Conservation (phyloP, 176 grass and related monocot genomes). For the Aegilops bicornis region DNA sequence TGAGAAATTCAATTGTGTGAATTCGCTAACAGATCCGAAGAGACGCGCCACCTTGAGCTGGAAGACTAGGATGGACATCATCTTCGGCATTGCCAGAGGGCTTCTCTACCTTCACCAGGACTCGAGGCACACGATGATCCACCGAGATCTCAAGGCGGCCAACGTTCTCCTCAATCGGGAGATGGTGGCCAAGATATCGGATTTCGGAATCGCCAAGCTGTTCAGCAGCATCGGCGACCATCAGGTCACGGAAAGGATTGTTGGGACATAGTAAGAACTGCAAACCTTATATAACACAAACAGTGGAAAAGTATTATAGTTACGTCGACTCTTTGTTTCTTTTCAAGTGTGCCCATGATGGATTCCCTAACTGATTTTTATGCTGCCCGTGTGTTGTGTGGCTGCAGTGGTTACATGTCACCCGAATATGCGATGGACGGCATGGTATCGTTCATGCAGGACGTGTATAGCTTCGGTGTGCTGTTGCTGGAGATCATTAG, state of each 20-base stretch:
- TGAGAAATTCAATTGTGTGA: neutral
- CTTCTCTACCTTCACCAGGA: conserved; percentile 69
- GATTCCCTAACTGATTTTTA: neutral
- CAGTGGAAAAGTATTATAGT: neutral
- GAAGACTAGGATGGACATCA: conserved; percentile 57
- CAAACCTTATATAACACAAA: neutral
- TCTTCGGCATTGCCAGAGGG: conserved; percentile 52
- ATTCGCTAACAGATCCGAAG: conserved; percentile 27
- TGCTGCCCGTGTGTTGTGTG: fast-evolving
- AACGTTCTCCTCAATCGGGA: conserved; percentile 62
- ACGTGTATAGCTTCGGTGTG: conserved; percentile 85
- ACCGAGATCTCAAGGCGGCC: conserved; percentile 58
- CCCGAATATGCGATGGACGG: conserved; percentile 51
- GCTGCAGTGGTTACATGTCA: conserved; percentile 49
- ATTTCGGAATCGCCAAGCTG: conserved; percentile 53
- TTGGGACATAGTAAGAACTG: conserved; percentile 52
- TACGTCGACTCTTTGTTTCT: neutral
- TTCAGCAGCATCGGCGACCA: conserved; percentile 29
- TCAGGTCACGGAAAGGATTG: conserved; percentile 24
- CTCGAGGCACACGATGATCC: conserved; percentile 61
- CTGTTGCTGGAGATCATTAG: conserved; percentile 65
- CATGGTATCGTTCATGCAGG: conserved; percentile 47
- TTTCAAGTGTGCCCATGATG: fast-evolving
- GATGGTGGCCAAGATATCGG: conserved; percentile 75
- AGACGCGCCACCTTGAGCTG: conserved; percentile 27